Conservation (phyloP, 345 rosid genomes). For the Camelina sativa region DNA sequence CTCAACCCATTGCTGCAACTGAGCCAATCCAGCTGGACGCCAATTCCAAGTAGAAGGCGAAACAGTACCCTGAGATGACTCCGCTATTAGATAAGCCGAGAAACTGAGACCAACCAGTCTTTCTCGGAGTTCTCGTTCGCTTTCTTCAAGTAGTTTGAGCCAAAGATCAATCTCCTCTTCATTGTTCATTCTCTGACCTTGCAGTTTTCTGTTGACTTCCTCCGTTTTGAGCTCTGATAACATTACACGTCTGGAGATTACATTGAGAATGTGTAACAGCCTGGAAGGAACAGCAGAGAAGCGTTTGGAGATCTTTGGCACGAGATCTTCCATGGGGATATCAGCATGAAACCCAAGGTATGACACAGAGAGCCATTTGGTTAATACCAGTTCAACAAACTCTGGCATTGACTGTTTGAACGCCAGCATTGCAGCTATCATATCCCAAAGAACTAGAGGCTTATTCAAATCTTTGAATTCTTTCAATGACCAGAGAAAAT, state of each 20-base stretch:
- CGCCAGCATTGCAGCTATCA: conserved; percentile 68
- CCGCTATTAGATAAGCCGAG: conserved; percentile 48
- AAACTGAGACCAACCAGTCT: conserved; percentile 70
- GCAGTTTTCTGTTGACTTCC: conserved; percentile 55
- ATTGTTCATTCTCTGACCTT: conserved; percentile 38
- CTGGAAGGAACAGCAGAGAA: conserved; percentile 62
- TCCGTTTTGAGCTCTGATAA: conserved; percentile 63
- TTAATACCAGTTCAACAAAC: conserved; percentile 57
- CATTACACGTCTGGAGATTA: conserved; percentile 67
- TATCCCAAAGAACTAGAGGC: conserved; percentile 85
- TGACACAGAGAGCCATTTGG: conserved; percentile 70
- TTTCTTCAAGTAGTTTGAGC: conserved; percentile 63
- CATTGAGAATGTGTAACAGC: conserved; percentile 74
- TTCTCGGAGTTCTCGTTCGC: conserved; percentile 85
- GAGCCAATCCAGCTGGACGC: conserved; percentile 71
- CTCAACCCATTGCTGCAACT: conserved; percentile 79
- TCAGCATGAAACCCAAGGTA: conserved; percentile 49
- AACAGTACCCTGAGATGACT: conserved; percentile 38
- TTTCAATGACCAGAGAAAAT: conserved; percentile 71
- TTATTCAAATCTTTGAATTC: conserved; percentile 52
- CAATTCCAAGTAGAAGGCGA: conserved; percentile 46
- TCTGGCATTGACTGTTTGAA: conserved; percentile 68
- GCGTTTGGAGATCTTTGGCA: conserved; percentile 49
- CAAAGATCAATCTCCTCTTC: conserved; percentile 55
- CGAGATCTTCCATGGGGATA: conserved; percentile 51